A percentile compares a stretch with the other conserved stretches of the same genome.
These are phyloP conservation scores for Geotrichum candidum DNA, from an alignment of 1,139 yeast species.

Conservation along the genomic window DNA sequence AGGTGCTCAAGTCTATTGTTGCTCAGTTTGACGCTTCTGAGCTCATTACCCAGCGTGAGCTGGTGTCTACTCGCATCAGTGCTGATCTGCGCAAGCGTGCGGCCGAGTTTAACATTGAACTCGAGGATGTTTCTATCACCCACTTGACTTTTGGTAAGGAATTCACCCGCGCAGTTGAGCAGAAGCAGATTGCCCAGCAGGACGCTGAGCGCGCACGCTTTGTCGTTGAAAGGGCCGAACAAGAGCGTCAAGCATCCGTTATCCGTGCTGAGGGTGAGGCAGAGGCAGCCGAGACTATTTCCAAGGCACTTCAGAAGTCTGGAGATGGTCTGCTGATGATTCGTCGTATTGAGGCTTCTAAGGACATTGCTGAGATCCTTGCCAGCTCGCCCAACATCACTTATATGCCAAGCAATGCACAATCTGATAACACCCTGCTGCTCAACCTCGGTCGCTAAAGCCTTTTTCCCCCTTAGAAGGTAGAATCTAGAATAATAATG, in stretches of 20 bases:
- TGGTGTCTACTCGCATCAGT: constrained; percentile 84
- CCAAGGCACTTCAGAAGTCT: constrained; percentile 86
- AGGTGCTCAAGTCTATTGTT: constrained; percentile 87
- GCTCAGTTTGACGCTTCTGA: constrained; percentile 99
- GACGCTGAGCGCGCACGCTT: constrained; percentile 97
- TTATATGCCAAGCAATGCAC: constrained; percentile 64
- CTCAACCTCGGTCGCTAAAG: constrained; percentile 52
- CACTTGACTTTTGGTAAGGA: constrained; percentile 97
- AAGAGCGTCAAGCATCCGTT: constrained; percentile 89
- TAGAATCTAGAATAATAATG: neutral
- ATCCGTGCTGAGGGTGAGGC: constrained; percentile 99
- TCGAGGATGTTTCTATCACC: constrained; percentile 96
- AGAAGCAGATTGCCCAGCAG: constrained; percentile 98
- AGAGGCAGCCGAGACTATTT: constrained; percentile 92
- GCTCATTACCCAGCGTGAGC: constrained; percentile 93
- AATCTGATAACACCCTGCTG: constrained; percentile 42
- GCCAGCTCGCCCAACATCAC: constrained; percentile 82
- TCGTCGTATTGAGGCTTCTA: constrained; percentile 93
- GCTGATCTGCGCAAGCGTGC: constrained; percentile 83
- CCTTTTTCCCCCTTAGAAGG: neutral
- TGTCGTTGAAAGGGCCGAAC: constrained; percentile 94
- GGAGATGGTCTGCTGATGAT: constrained; percentile 95
- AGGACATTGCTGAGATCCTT: constrained; percentile 86
- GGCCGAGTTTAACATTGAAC: constrained; percentile 75
- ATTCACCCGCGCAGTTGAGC: constrained; percentile 97